A percentile compares a stretch with the other conserved stretches of the same genome.
Conservation (phyloP, 257 asterid species). For the Anisodus acutangulus region DNA sequence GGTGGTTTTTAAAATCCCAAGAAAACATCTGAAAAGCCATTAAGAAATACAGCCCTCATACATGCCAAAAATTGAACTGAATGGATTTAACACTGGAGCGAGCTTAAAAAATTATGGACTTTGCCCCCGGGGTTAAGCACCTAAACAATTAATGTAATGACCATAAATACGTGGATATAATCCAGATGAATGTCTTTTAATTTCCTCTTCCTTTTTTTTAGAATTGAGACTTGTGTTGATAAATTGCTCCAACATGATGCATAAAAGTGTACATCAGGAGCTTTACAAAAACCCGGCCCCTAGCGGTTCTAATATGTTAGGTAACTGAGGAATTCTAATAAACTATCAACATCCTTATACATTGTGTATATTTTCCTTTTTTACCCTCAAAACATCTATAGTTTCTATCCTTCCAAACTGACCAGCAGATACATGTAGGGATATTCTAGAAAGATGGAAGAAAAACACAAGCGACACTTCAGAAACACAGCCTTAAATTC, state of each 20-base stretch:
- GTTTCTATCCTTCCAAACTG: neutral
- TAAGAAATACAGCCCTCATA: neutral
- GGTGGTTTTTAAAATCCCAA: neutral
- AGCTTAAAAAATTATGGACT: neutral
- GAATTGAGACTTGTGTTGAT: neutral
- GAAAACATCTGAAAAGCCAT: neutral
- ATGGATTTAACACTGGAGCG: neutral
- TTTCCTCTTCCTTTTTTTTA: neutral
- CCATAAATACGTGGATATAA: neutral
- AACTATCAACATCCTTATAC: neutral
- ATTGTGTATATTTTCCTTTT: neutral
- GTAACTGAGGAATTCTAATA: neutral
- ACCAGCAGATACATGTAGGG: conserved; percentile 10
- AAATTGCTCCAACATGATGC: neutral
- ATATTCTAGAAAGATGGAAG: neutral
- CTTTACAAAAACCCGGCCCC: neutral
- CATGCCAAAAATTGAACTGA: neutral
- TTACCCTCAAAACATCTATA: neutral
- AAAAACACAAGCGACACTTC: neutral
- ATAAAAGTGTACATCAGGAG: neutral
- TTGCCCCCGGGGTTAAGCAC: neutral
- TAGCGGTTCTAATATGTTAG: neutral
- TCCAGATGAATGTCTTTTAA: neutral
- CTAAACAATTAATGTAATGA: neutral
- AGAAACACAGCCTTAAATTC: neutral